Conservation (phyloP, 179 eudicot species). For the Carnegiea gigantea region DNA sequence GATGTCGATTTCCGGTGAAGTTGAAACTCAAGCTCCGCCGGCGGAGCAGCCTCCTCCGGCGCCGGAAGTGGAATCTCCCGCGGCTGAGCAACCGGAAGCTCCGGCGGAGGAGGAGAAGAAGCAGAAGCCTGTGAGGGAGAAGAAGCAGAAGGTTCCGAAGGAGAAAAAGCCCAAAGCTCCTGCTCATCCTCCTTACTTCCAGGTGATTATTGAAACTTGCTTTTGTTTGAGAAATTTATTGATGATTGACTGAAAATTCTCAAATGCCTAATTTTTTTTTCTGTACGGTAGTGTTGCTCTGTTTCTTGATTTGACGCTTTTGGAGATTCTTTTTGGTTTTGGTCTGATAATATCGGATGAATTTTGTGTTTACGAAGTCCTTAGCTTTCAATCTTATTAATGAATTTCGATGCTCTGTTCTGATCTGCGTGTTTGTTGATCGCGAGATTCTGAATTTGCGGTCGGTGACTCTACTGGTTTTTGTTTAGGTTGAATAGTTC, state of each 20-base stretch:
- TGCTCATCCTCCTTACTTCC: constrained; percentile 74
- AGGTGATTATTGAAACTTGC: constrained; percentile 37
- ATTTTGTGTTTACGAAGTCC: neutral
- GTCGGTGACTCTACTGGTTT: neutral
- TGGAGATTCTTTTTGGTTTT: too few relatives aligned
- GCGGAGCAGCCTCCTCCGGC: constrained; percentile 5
- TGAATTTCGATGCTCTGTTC: neutral
- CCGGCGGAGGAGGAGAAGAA: constrained; percentile 14
- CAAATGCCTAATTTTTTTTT: too few relatives aligned
- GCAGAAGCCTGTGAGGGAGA: constrained; percentile 35
- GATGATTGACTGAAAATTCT: neutral
- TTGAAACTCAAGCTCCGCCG: constrained; percentile 21
- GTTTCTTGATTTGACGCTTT: neutral
- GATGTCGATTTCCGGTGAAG: constrained; percentile 44
- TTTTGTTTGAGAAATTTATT: neutral
- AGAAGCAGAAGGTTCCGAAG: constrained; percentile 35
- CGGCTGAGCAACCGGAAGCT: constrained; percentile 17
- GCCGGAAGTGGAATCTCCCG: constrained; percentile 12
- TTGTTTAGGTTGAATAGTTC: neutral
- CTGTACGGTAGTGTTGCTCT: constrained; percentile 9
- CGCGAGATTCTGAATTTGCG: neutral
- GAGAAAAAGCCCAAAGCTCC: constrained; percentile 48
- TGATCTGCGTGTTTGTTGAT: neutral
- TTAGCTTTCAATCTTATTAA: neutral
- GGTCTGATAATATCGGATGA: neutral